These are phyloP conservation scores for Pseudozyma thailandica DNA, from an alignment of 1,284 basidiomycete genomes.

Conservation along the genomic window DNA sequence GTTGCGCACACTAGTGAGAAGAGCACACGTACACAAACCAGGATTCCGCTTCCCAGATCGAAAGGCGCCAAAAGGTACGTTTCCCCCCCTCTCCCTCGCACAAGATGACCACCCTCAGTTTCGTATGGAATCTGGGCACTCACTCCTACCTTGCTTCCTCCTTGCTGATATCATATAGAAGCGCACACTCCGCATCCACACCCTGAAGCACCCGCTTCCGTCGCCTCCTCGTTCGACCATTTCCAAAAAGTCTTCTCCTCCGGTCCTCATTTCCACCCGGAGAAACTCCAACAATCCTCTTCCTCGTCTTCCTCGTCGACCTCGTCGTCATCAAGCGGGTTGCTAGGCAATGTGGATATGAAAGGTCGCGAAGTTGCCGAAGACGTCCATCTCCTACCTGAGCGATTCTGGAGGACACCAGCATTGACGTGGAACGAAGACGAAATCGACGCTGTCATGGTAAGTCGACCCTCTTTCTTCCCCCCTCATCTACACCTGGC, in stretches of 20 bases:
- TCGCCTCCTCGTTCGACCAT: conserved; percentile 54
- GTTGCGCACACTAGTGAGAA: conserved; percentile 53
- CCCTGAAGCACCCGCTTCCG: conserved; percentile 59
- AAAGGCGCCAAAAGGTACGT: conserved; percentile 52
- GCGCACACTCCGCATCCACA: conserved; percentile 61
- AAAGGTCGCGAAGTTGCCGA: conserved; percentile 34
- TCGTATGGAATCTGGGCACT: not conserved
- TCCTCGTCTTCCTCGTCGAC: conserved; percentile 1
- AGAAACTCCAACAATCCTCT: conserved; percentile 45
- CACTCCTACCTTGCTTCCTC: not conserved
- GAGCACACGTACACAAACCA: conserved; percentile 54
- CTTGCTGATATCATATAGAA: conserved; percentile 14
- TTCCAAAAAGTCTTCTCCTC: conserved; percentile 59
- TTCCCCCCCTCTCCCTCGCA: not conserved
- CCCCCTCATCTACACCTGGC: not conserved
- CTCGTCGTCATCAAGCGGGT: conserved; percentile 1
- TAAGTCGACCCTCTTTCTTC: conserved; percentile 41
- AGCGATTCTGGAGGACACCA: conserved; percentile 63
- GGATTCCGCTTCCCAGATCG: conserved; percentile 61
- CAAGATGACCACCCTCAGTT: not conserved
- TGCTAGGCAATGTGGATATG: conserved; percentile 24
- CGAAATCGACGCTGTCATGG: conserved; percentile 66
- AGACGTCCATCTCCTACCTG: conserved; percentile 49
- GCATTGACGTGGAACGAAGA: conserved; percentile 48
- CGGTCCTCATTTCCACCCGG: conserved; percentile 65